Evolutionary conservation across 2,329 filamentous ascomycete genomes (phyloP).

Genomic region (Tolypocladium guangdongense): DNA sequence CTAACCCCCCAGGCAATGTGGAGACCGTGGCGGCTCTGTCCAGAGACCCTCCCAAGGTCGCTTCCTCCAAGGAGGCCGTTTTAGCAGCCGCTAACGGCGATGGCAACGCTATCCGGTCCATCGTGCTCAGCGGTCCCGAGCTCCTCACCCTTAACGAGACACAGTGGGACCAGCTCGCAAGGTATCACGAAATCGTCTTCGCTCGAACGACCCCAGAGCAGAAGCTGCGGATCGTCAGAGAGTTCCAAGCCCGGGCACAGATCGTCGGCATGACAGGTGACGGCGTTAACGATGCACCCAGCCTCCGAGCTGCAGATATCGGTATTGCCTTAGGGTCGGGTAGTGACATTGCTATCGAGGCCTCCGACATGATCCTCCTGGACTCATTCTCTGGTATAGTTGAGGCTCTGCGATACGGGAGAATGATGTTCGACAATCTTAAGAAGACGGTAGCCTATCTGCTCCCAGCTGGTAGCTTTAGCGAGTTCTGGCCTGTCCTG

Average conservation of each 20-base stretch:
- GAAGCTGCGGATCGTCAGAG: constrained; percentile 68
- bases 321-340: constrained; percentile 74
- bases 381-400: constrained; percentile 64
- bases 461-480: constrained; percentile 61
- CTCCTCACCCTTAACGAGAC: constrained; percentile 52
- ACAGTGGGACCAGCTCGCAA: constrained; percentile 56
- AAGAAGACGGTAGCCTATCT: constrained; percentile 62
- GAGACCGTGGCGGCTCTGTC: constrained; percentile 43
- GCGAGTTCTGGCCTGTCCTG: constrained; percentile 66
- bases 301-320: constrained; percentile 71
- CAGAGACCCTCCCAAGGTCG: constrained; percentile 14
- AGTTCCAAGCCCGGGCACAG: constrained; percentile 54
- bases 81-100: constrained; percentile 17
- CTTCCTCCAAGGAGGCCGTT: constrained; percentile 9
- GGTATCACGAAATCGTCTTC: constrained; percentile 63
- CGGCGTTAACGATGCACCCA: constrained; percentile 81
- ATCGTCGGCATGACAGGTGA: constrained; percentile 80
- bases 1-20: constrained; percentile 35
- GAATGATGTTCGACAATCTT: constrained; percentile 67
- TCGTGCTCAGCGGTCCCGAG: constrained; percentile 56
- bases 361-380: constrained; percentile 71
- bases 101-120: no score
- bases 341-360: constrained; percentile 72
- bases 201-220: constrained; percentile 67
- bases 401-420: constrained; percentile 59